A percentile compares a stretch with the other conserved stretches of the same genome.
These are phyloP conservation scores for Macrocybe gigantea DNA, from an alignment of 768 basidiomycete species.

Conservation along the genomic window DNA sequence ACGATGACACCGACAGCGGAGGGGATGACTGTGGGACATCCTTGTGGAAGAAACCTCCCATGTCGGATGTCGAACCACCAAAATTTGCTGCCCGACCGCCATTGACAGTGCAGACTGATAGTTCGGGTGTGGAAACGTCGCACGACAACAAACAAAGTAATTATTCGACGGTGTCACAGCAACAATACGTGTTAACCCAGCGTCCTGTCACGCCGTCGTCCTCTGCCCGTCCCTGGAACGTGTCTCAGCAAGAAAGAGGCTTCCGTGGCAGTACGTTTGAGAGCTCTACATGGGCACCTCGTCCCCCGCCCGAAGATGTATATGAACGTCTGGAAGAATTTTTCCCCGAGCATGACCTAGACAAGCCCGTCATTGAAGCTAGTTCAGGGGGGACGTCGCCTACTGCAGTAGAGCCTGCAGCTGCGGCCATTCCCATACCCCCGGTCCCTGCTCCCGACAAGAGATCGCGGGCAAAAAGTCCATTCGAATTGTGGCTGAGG, in stretches of 20 bases:
- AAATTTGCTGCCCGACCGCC: constrained; percentile 33
- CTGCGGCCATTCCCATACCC: constrained; percentile 28
- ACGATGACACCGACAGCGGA: constrained; percentile 47
- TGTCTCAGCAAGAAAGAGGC: too few species aligned
- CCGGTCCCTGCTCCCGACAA: constrained; percentile 28
- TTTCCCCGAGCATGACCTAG: constrained; percentile 95
- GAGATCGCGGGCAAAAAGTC: constrained; percentile 72
- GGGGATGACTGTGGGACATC: constrained; percentile 33
- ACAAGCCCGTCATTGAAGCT: constrained; percentile 91
- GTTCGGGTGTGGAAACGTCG: constrained; percentile 9
- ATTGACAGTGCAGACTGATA: constrained; percentile 39
- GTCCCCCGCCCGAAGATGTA: constrained; percentile 88
- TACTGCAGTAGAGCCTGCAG: constrained; percentile 48
- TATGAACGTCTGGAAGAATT: constrained; percentile 90
- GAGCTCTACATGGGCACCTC: constrained; percentile 80
- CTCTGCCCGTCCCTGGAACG: constrained; percentile 7
- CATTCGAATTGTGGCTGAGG: constrained; percentile 87
- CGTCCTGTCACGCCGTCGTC: constrained; percentile 15
- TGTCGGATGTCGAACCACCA: constrained; percentile 19
- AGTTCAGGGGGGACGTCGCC: constrained; percentile 77
- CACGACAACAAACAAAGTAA: background rate
- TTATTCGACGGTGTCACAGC: too few species aligned
- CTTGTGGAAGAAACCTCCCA: constrained; percentile 39
- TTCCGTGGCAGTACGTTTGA: constrained; percentile 52
- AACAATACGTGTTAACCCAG: constrained; percentile 13